A percentile compares a stretch with the other conserved stretches of the same genome.
Evolutionary conservation across 805 yeast genomes (phyloP).

Genomic region (Spathaspora boniae): DNA sequence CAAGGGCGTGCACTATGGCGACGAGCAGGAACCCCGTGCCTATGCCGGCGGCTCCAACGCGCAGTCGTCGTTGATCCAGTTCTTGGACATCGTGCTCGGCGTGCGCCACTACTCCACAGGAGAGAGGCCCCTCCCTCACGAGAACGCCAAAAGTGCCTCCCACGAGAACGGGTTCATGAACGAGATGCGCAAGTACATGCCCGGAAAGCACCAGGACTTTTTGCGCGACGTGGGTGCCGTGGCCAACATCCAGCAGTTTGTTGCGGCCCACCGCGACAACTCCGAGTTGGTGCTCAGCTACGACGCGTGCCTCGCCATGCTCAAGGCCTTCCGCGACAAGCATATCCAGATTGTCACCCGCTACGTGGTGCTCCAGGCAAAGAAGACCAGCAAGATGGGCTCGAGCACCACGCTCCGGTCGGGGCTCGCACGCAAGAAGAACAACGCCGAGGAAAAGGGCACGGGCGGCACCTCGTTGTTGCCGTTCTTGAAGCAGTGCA

Average conservation of each 20-base stretch:
- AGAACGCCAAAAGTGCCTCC: conserved; percentile 4
- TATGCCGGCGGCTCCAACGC: conserved; percentile 94
- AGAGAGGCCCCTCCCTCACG: conserved; percentile 33
- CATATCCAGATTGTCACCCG: conserved; percentile 92
- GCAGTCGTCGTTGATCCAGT: conserved; percentile 85
- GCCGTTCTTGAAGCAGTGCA: conserved; percentile 90
- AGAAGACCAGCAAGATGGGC: conserved; percentile 49
- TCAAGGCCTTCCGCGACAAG: conserved; percentile 84
- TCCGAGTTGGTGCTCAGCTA: conserved; percentile 67
- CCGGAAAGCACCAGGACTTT: conserved; percentile 77
- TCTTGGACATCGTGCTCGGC: conserved; percentile 71
- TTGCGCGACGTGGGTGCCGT: conserved; percentile 55
- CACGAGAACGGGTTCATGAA: conserved; percentile 54
- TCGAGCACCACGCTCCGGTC: conserved; percentile 60
- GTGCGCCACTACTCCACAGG: conserved; percentile 83
- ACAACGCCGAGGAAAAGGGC: conserved; percentile 62
- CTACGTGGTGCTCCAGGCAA: conserved; percentile 78
- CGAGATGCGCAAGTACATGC: conserved; percentile 90
- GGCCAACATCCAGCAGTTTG: conserved; percentile 64
- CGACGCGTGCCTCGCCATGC: conserved; percentile 87
- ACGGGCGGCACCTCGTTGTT: conserved; percentile 93
- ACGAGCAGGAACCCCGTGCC: conserved; percentile 48
- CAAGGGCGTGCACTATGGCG: conserved; percentile 75
- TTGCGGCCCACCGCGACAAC: conserved; percentile 37
- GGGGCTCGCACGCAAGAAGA: conserved; percentile 55